Base-by-base conservation (phyloP, 345 rosid genomes). In the Crucihimalaya himalaica region DNA sequence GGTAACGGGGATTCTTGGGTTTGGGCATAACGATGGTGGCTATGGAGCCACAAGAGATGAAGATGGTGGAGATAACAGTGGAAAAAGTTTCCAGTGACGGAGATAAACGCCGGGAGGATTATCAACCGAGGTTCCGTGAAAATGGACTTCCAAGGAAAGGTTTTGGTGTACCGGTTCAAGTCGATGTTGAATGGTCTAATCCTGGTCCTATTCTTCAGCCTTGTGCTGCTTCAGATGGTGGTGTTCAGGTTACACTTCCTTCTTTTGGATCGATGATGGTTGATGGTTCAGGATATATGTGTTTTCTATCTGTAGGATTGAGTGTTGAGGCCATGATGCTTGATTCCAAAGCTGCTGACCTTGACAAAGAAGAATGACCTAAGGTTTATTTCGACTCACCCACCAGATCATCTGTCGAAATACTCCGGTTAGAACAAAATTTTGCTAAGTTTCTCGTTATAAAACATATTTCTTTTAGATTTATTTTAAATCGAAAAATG, bases 361-460 rank as follows among this genome's bases (percentile, higher is more conserved):
- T 92, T 43, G 97, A 92, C 86, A 92, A 84, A 56, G 96, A 92
- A 83, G 97, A 89, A 81, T 90, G 97, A 8, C 97, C 97, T 58
- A 96, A 92, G 83, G 97, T 92, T 9, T 61, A 35, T 29, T 31
- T 12, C 11, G 8, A 3, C 16, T 34, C 34, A 8, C 29, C 10
- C n/a, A 32, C 43, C 27, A n/a, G n/a, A n/a, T n/a, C n/a, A n/a
- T n/a, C n/a, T n/a, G n/a, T n/a, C n/a, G n/a, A n/a, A n/a, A n/a
- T n/a, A n/a, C n/a, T n/a, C n/a, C n/a, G n/a, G n/a, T n/a, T n/a
- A n/a, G n/a, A n/a, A n/a, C n/a, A n/a, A n/a, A n/a, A n/a, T n/a
- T n/a, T n/a, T n/a, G n/a, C n/a, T n/a, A n/a, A n/a, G n/a, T n/a
- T n/a, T n/a, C n/a, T n/a, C n/a, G n/a, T n/a, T n/a, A n/a, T n/a